Base-by-base conservation (phyloP, 768 basidiomycete species). In the Leccinum variicolor region DNA sequence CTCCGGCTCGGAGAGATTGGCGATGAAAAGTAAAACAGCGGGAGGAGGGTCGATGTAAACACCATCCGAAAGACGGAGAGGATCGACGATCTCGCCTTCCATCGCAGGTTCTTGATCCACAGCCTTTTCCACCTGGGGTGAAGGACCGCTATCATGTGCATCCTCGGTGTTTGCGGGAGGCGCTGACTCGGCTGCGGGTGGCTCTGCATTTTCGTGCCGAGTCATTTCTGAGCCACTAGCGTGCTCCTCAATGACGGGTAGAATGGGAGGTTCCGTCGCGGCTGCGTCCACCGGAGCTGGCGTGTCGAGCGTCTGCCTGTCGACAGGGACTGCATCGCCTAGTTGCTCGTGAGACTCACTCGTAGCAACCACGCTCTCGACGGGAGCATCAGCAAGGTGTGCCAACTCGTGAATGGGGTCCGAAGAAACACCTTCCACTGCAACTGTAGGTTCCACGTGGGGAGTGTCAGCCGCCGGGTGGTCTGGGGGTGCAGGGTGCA, bases 41-140 rank as follows among this genome's bases (percentile, higher is more conserved):
- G 89, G 89, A 26, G 89, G 89, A 28, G 86, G 85, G 58, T 89
- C 88, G 52, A 88, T 87, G 68, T 84, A 89, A 48, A 87, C 84
- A 28, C 82, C 88, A 65, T 84, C 83, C 25, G 81, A 84, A 53
- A 84, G 81, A 69, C 83, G 79, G 66, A 83, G 82, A n/a, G 80
- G 81, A 68, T 85, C 78, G 52, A 46, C 50, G 2, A 46, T 39
- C 46, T 62, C 67, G 47, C 53, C 63, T 50, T 56, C 62, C 25
- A 54, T 51, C 50, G 33, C 56, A 25, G 45, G 26, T 29, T 15
- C 54, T 21, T 58, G 62, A 17, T 63, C 68, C n/a, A 26, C 47
- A 29, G 29, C 47, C 13, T 59, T 64, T 46, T 61, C 61, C 31
- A 59, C 62, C 23, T 52, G 63, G 7, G 21, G 6, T n/a, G 17